phyloP scores from a whole-genome alignment of 805 yeast genomes.

The Starmerella powellii region DNA sequence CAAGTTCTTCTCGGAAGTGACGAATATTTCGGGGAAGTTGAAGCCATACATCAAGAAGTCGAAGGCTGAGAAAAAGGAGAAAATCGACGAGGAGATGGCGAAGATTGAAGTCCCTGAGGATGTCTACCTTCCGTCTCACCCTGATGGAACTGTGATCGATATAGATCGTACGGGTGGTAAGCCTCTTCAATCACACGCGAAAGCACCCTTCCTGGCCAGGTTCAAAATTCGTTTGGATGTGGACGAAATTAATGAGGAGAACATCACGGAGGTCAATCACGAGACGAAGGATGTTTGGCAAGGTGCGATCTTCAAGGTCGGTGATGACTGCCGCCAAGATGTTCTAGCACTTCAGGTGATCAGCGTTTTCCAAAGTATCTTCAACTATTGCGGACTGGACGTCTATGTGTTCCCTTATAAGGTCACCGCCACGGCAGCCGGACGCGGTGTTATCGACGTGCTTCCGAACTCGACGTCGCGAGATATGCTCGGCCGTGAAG shows the following conservation, averaged over 20 bases:
- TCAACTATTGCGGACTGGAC: constrained; percentile 80
- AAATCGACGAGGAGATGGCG: constrained; percentile 93
- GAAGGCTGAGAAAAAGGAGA: constrained; percentile 89
- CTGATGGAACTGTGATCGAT: constrained; percentile 87
- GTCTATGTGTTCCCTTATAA: constrained; percentile 84
- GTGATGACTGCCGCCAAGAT: constrained; percentile 98
- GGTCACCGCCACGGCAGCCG: constrained; percentile 97
- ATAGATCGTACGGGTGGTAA: constrained; percentile 84
- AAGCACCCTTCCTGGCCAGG: constrained; percentile 96
- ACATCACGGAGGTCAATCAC: constrained; percentile 10
- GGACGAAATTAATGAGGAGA: constrained; percentile 21
- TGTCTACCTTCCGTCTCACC: constrained; percentile 90
- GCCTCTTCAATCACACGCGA: constrained; percentile 95
- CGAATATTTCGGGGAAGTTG: constrained; percentile 85
- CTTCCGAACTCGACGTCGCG: constrained; percentile 89
- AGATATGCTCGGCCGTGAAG: constrained; percentile 98
- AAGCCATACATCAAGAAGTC: constrained; percentile 89
- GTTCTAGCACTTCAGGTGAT: constrained; percentile 85
- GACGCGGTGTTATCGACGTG: constrained; percentile 98
- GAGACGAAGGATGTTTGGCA: constrained; percentile 60
- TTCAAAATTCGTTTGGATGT: constrained; percentile 59
- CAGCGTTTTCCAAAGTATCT: constrained; percentile 80
- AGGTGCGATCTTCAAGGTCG: constrained; percentile 95
- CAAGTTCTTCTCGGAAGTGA: constrained; percentile 78
- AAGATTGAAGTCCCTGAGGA: constrained; percentile 60